phyloP scores from a whole-genome alignment of 2,329 filamentous ascomycete genomes.

The Penicillium sp. region DNA sequence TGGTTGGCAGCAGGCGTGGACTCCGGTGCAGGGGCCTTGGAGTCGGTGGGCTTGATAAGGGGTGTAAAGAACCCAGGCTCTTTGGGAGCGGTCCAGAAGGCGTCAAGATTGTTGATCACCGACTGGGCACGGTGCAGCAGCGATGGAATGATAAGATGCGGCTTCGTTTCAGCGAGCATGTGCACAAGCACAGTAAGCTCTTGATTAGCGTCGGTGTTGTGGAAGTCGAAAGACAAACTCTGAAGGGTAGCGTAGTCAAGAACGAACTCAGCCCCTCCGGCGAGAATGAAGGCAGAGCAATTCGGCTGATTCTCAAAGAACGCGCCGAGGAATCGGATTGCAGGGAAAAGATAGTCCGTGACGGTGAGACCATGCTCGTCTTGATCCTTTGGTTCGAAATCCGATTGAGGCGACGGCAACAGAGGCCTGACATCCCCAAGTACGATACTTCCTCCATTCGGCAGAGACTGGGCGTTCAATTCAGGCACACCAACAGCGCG shows the following conservation, averaged over 20 bases:
- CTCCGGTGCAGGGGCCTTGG: constrained; percentile 14
- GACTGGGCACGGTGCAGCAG: constrained; percentile 67
- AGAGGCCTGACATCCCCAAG: constrained; percentile 27
- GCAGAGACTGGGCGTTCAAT: constrained; percentile 27
- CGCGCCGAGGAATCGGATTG: constrained; percentile 68
- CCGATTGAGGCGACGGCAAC: constrained; percentile 18
- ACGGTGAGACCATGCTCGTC: constrained; percentile 49
- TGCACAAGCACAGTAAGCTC: constrained; percentile 69
- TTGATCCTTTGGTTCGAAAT: constrained; percentile 44
- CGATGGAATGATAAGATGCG: constrained; percentile 74
- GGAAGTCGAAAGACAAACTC: constrained; percentile 69
- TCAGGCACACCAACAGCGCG: constrained; percentile 22
- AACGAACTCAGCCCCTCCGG: constrained; percentile 74
- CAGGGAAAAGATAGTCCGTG: constrained; percentile 66
- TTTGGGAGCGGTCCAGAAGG: constrained; percentile 54
- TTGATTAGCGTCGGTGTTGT: constrained; percentile 60
- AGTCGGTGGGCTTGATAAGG: constrained; percentile 44
- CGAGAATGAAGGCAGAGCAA: constrained; percentile 67
- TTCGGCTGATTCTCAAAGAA: constrained; percentile 71
- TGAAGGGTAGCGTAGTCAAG: constrained; percentile 78
- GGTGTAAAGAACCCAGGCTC: constrained; percentile 62
- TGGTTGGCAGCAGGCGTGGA: constrained; percentile 42
- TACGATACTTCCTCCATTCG: constrained; percentile 33
- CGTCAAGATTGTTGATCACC: constrained; percentile 61
- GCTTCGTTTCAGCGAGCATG: constrained; percentile 71